These are phyloP conservation scores for Brassica incana DNA, from an alignment of 345 rosid species.

Conservation along the genomic window DNA sequence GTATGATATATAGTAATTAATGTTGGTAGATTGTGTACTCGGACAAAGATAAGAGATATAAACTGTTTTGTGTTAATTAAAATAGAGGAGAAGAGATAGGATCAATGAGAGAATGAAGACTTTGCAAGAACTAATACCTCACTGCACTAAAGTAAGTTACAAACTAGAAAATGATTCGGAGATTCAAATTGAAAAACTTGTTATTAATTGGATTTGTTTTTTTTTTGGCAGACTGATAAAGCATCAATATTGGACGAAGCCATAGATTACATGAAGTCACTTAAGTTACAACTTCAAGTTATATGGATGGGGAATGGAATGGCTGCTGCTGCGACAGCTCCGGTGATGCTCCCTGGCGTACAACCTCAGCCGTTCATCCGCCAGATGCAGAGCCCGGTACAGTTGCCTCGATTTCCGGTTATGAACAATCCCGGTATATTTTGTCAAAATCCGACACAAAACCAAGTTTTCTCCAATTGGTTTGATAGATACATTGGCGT, in stretches of 20 bases:
- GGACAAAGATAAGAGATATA: constrained; percentile 4
- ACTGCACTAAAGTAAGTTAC: constrained; percentile 72
- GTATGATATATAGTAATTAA: no score
- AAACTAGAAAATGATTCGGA: neutral
- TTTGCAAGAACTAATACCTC: constrained; percentile 88
- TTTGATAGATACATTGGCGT: constrained; percentile 48
- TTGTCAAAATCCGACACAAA: constrained; percentile 41
- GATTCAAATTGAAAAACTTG: neutral
- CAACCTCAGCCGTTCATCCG: constrained; percentile 52
- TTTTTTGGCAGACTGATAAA: constrained; percentile 70
- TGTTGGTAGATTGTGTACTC: neutral
- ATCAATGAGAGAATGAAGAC: constrained; percentile 89
- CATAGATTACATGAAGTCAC: constrained; percentile 87
- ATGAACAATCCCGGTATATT: constrained; percentile 46
- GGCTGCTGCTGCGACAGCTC: constrained; percentile 51
- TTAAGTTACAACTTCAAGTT: constrained; percentile 88
- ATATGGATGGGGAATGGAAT: constrained; percentile 92
- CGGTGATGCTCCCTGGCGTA: constrained; percentile 77
- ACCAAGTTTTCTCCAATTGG: constrained; percentile 45
- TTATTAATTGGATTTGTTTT: neutral
- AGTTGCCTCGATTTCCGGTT: constrained; percentile 47
- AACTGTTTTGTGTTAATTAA: constrained; percentile 20
- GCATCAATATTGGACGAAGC: constrained; percentile 96
- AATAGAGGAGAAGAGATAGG: constrained; percentile 83
- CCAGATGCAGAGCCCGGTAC: constrained; percentile 51